These are phyloP conservation scores for Rhodomyrtus tomentosa DNA, from an alignment of 345 rosid genomes.

Conservation along the genomic window DNA sequence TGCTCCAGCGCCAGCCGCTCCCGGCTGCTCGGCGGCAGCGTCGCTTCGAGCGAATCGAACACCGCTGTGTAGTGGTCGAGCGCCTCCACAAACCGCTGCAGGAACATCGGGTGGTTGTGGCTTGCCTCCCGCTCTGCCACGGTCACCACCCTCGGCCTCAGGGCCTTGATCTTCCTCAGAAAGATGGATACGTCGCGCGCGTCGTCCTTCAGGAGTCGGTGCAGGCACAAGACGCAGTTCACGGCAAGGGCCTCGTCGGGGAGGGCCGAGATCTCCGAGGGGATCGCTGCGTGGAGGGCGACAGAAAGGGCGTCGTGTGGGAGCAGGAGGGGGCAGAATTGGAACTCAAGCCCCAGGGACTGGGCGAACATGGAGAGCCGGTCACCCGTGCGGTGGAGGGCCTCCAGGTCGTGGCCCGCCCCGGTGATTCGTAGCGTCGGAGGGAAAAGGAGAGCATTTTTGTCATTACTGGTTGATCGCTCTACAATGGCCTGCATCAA, in stretches of 20 bases:
- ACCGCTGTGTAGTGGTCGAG: constrained; percentile 70
- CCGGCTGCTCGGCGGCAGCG: constrained; percentile 75
- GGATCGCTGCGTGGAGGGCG: constrained; percentile 17
- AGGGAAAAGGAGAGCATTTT: constrained; percentile 14
- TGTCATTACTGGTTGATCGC: constrained; percentile 8
- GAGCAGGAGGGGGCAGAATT: constrained; percentile 65
- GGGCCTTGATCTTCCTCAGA: constrained; percentile 46
- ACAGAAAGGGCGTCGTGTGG: constrained; percentile 32
- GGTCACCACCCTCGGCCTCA: constrained; percentile 76
- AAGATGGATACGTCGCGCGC: constrained; percentile 32
- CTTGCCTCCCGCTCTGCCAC: constrained; percentile 73
- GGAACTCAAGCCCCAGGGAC: constrained; percentile 68
- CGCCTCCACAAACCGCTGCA: constrained; percentile 63
- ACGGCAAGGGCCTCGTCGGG: constrained; percentile 71
- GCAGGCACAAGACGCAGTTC: constrained; percentile 65
- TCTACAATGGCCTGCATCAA: constrained; percentile 92
- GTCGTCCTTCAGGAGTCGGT: constrained; percentile 46
- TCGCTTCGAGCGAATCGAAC: constrained; percentile 85
- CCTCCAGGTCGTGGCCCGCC: constrained; percentile 51
- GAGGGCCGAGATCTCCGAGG: constrained; percentile 31
- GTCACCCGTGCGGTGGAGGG: constrained; percentile 67
- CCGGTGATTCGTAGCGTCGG: constrained; percentile 80
- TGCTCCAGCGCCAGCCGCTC: constrained; percentile 78
- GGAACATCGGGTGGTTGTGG: constrained; percentile 57
- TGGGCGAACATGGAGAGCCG: constrained; percentile 74